phyloP scores from a whole-genome alignment of 768 basidiomycete species.

The Russula sp. region DNA sequence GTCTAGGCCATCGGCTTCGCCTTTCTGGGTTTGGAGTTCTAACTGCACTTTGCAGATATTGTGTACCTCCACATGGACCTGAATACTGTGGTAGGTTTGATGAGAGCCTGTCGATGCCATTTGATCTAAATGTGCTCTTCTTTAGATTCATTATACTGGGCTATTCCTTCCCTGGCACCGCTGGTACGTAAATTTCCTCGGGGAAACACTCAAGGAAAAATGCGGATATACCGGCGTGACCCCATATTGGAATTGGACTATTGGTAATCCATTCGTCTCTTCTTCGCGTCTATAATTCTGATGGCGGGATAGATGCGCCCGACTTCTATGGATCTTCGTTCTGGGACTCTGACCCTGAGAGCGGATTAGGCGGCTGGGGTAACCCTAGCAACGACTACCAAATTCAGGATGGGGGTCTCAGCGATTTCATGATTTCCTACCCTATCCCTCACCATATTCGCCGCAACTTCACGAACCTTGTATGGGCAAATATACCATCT shows the following conservation, averaged over 20 bases:
- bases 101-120: background rate
- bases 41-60: constrained; percentile 21
- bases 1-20: background rate
- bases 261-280: constrained; percentile 17
- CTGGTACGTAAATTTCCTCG: constrained; percentile 31
- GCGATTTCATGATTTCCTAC: constrained; percentile 34
- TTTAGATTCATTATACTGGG: constrained; percentile 33
- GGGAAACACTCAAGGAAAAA: constrained; percentile 28
- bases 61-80: constrained; percentile 35
- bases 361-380: constrained; percentile 36
- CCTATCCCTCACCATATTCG: constrained; percentile 39
- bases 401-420: constrained; percentile 36
- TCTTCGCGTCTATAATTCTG: background rate
- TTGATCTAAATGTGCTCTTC: background rate
- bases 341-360: constrained; percentile 31
- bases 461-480: constrained; percentile 37
- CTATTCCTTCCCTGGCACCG: constrained; percentile 36
- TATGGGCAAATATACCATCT: background rate
- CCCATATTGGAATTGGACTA: constrained; percentile 37
- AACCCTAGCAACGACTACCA: constrained; percentile 29
- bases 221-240: constrained; percentile 32
- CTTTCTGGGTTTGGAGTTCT: background rate
- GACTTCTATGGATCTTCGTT: constrained; percentile 32
- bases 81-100: constrained; percentile 26
- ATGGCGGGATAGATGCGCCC: constrained; percentile 28